Conservation (phyloP, 2,329 filamentous ascomycete species). For the Colletotrichum gigasporum region DNA sequence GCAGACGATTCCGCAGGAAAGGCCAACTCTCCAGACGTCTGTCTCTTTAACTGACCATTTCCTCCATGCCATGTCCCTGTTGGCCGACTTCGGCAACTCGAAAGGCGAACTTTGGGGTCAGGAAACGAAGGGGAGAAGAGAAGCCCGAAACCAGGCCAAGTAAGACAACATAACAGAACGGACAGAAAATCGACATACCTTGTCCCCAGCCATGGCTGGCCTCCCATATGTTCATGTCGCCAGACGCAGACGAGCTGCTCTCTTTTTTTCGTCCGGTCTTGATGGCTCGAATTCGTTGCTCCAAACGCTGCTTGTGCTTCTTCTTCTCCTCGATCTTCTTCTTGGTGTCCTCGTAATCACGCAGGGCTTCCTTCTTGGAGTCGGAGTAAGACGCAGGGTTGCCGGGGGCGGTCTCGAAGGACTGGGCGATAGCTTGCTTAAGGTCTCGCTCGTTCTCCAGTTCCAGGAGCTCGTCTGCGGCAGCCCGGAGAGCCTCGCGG, state of each 20-base stretch:
- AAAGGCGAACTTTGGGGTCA: no score
- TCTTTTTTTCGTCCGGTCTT: slow-evolving; percentile 1
- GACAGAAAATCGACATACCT: not conserved
- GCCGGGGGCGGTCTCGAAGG: slow-evolving; percentile 2
- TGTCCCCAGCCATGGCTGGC: slow-evolving; percentile 6
- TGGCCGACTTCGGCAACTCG: no score
- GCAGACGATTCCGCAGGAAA: no score
- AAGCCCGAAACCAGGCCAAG: not conserved
- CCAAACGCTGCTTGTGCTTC: slow-evolving; percentile 9
- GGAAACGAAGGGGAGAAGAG: no score
- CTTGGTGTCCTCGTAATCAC: not conserved
- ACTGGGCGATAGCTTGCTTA: slow-evolving; percentile 7
- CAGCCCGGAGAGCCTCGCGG: slow-evolving; percentile 10
- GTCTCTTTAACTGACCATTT: no score
- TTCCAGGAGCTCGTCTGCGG: slow-evolving; percentile 18
- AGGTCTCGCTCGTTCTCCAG: slow-evolving; percentile 18
- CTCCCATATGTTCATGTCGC: not conserved
- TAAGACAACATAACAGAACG: not conserved
- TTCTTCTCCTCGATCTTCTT: slow-evolving; percentile 14
- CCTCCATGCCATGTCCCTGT: no score
- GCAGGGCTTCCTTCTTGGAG: not conserved
- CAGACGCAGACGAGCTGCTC: not conserved
- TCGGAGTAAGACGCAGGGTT: not conserved
- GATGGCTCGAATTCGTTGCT: slow-evolving; percentile 1
- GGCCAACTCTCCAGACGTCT: no score